phyloP scores from a whole-genome alignment of 2,329 filamentous ascomycete species.

The Ophiostoma pallidulum region DNA sequence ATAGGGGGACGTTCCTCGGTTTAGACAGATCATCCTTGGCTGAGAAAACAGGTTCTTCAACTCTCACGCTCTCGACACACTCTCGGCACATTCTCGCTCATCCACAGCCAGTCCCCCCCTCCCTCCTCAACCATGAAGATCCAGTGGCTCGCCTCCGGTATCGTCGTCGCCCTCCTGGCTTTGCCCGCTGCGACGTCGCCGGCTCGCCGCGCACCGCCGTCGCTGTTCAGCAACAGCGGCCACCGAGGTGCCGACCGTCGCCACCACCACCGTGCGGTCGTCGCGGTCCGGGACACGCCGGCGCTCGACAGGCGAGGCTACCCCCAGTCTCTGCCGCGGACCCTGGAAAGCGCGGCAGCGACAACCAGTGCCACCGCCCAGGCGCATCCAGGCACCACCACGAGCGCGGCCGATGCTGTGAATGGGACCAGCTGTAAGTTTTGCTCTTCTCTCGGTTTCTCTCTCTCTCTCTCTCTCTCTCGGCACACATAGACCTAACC shows the following conservation, averaged over 20 bases:
- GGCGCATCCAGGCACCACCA: background rate
- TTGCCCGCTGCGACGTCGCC: background rate
- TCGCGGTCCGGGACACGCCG: too few species aligned
- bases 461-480: background rate
- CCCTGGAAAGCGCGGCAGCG: background rate
- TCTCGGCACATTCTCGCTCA: too few species aligned
- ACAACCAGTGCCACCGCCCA: background rate
- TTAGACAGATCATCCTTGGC: too few species aligned
- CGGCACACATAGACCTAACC: background rate
- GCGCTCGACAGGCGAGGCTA: background rate
- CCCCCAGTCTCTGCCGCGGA: background rate
- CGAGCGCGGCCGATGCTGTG: background rate
- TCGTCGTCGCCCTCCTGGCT: background rate
- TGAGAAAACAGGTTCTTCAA: too few species aligned
- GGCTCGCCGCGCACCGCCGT: background rate
- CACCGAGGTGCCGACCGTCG: background rate
- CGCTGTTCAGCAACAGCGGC: background rate
- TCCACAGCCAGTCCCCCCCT: too few species aligned
- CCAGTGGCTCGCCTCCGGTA: background rate
- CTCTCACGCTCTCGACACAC: too few species aligned
- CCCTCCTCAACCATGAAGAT: constrained; percentile 3
- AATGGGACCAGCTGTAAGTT: background rate
- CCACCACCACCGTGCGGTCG: background rate
- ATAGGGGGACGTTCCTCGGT: too few species aligned
- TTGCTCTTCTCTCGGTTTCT: background rate